Conservation (phyloP, 805 yeast species). For the Starmerella bacillaris region DNA sequence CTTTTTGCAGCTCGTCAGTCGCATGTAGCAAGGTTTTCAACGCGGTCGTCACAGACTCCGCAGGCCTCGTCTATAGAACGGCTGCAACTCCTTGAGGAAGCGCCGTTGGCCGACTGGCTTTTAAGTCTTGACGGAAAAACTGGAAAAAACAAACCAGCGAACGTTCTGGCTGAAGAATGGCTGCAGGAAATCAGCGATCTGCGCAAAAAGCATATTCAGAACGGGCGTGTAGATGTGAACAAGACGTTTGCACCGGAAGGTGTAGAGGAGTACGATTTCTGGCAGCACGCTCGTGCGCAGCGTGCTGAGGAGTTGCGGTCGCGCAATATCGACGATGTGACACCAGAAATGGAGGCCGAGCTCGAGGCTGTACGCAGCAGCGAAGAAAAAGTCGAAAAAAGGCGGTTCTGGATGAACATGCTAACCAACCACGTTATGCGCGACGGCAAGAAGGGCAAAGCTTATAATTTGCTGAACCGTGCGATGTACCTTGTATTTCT, state of each 20-base stretch:
- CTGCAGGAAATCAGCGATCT: constrained; percentile 26
- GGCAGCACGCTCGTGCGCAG: constrained; percentile 14
- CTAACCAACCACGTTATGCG: constrained; percentile 81
- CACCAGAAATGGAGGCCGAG: constrained; percentile 5
- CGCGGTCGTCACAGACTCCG: no score
- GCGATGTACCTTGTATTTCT: constrained; percentile 68
- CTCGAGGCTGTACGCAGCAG: constrained; percentile 31
- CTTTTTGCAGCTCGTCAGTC: no score
- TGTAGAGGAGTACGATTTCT: constrained; percentile 22
- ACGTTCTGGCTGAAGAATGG: constrained; percentile 25
- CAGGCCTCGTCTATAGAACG: not conserved
- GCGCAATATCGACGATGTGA: constrained; percentile 9
- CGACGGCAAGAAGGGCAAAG: constrained; percentile 70
- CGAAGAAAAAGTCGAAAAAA: constrained; percentile 27
- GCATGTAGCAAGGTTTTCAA: no score
- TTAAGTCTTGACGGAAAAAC: constrained; percentile 4
- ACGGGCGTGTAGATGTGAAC: constrained; percentile 25
- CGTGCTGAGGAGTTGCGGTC: constrained; percentile 15
- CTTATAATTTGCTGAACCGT: constrained; percentile 51
- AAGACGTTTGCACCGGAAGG: constrained; percentile 29
- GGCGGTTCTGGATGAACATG: constrained; percentile 40
- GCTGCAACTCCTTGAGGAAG: not conserved
- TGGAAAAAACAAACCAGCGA: constrained; percentile 23
- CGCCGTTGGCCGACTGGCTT: constrained; percentile 1
- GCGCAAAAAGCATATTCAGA: constrained; percentile 25